Conservation (phyloP, 345 rosid genomes). For the Viola odorata region DNA sequence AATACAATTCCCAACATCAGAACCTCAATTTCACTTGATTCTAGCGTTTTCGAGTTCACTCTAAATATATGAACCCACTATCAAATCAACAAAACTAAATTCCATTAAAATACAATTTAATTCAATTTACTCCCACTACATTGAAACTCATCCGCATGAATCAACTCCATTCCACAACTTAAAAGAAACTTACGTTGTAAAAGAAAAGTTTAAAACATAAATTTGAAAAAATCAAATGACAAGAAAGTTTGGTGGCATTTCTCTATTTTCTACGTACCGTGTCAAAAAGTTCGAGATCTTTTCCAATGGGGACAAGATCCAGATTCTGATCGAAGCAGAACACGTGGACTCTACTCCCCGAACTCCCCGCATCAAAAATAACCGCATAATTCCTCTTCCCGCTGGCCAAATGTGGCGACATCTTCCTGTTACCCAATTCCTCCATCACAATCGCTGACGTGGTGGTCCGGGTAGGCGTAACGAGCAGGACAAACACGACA, state of each 20-base stretch:
- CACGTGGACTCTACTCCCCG: constrained; percentile 96
- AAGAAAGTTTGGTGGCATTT: background rate
- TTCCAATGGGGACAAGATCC: constrained; percentile 90
- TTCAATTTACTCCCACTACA: background rate
- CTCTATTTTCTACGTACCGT: constrained; percentile 32
- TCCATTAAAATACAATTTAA: background rate
- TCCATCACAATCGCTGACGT: constrained; percentile 36
- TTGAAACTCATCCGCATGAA: background rate
- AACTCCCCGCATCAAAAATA: constrained; percentile 90
- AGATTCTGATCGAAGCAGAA: constrained; percentile 76
- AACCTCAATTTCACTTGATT: too few species aligned
- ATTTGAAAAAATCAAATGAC: background rate
- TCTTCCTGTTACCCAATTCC: constrained; percentile 39
- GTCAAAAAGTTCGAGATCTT: constrained; percentile 77
- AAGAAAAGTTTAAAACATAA: background rate
- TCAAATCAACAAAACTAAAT: too few species aligned
- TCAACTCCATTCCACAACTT: background rate
- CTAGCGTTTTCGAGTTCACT: too few species aligned
- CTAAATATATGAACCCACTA: too few species aligned
- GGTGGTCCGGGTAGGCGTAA: constrained; percentile 51
- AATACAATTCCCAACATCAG: too few species aligned
- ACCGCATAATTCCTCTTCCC: constrained; percentile 57
- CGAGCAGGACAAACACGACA: constrained; percentile 47
- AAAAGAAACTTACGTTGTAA: background rate
- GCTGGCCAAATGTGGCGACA: constrained; percentile 30